Evolutionary conservation across 148 eudicot genomes (phyloP), one percentile per base, ranked within the genome.

Genomic region (Nepenthes mirabilis): DNA sequence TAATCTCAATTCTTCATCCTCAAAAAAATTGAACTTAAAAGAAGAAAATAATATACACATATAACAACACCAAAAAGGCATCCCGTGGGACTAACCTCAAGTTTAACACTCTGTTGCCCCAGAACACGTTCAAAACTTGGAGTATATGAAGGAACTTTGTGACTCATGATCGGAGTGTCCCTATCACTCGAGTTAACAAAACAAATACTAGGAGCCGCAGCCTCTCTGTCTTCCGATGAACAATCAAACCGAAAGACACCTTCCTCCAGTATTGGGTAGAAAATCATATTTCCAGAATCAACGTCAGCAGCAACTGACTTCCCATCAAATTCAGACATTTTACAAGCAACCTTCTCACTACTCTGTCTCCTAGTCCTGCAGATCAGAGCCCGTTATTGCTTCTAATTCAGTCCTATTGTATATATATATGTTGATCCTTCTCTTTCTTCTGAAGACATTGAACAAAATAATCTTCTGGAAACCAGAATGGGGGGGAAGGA

Each of bases 241-340:
- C 97, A 84, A 71, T 93, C 99, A 65, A 84, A 89, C 34, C 95
- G 84, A 66, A 84, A 89, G 55, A 93, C 80, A 51, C 96, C 95
- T 71, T 93, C 85, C 74, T 86, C 97, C 37, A 93, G 70, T 67
- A 93, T 82, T 40, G 97, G 84, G 75, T 93, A 85, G 57, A 82
- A 83, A 65, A 89, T 56, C 99, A 93, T 93, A 52, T 71, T 68
- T 54, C 95, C 85, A 1, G 82, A 72, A 50, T 32, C 55, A 40
- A 67, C 68, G 55, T 82, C 88, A 14, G 74, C 71, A 45, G 58
- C 35, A 43, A 63, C 75, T 34, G 67, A 57, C 32, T 59, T 71
- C 45, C 56, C 68, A 75, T 69, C 75, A 37, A 43, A 33, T 52
- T 77, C 82, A 37, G 75, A 75, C 95, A 86, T 90, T 65, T 61